Evolutionary conservation across 371 early-diverging fungal genomes (phyloP).

Genomic region (Haplosporangium sp.): DNA sequence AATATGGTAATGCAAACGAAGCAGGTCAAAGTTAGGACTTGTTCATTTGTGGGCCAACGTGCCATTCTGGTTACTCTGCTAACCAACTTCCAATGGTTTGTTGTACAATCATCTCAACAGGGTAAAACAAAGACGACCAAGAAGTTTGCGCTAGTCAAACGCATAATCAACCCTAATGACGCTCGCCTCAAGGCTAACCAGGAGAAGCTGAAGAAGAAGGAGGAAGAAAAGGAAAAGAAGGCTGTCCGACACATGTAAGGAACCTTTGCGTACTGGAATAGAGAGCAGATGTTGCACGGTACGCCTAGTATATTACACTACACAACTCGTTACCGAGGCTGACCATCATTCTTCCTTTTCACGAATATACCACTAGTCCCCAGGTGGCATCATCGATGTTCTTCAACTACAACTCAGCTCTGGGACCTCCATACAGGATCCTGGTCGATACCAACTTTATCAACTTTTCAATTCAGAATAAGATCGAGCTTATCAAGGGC

Average conservation of each 20-base stretch:
- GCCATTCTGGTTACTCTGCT: too few species aligned
- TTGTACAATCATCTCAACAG: constrained; percentile 56
- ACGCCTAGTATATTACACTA: too few species aligned
- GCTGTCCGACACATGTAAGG: constrained; percentile 85
- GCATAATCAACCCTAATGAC: constrained; percentile 92
- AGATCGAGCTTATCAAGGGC: constrained; percentile 95
- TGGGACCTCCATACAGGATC: constrained; percentile 99
- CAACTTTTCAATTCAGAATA: constrained; percentile 99
- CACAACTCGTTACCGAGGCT: background rate
- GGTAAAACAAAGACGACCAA: constrained; percentile 93
- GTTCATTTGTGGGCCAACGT: too few species aligned
- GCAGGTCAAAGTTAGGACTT: background rate
- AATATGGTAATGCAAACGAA: background rate
- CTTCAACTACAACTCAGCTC: constrained; percentile 95
- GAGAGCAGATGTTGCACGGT: too few species aligned
- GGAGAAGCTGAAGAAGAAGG: constrained; percentile 79
- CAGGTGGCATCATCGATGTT: constrained; percentile 97
- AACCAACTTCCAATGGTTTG: background rate
- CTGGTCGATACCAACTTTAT: constrained; percentile 99
- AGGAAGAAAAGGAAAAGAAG: constrained; percentile 75
- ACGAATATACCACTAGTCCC: constrained; percentile 59
- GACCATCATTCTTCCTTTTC: background rate
- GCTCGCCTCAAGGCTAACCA: constrained; percentile 81
- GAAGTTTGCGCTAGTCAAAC: constrained; percentile 94
- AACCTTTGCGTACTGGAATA: too few species aligned